Base-by-base conservation (phyloP, 1,139 yeast genomes). In the Geotrichum carabidarum region DNA sequence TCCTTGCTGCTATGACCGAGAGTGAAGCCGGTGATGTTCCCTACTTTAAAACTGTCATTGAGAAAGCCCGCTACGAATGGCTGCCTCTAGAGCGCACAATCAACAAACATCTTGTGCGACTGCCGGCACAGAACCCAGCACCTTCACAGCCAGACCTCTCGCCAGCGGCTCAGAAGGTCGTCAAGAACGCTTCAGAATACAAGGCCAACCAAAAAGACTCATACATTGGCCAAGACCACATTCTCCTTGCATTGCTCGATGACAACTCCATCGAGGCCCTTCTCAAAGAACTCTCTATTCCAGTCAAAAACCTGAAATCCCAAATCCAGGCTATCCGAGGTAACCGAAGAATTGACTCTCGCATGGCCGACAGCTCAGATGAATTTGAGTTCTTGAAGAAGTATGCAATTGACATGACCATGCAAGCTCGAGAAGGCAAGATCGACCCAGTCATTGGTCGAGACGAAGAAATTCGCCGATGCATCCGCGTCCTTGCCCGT, bases 391-490 rank as follows among this genome's bases (percentile, higher is more conserved):
- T 89, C 64, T 77, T 94, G 65, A 75, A 79, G 59, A 93, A 94
- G 70, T 93, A 93, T 70, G 96, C 98, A 59, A 81, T 85, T 62
- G 97, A 93, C 69, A 79, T 93, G 75, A 94, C 99, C 0, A 94
- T 88, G 64, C 83, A 83, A 71, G 99, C 99, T 11, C 79, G 95
- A 61, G 84, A 86, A 66, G 99, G 99, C 67, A 87, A 86, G 69
- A 82, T 93, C 59, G 99, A 93, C 70, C 99, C 99, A 1, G 99
- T 94, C 50, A 94, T 93, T 68, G 99, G 99, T 54, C 84, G 99
- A 74, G 99, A 93, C 71, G 99, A 93, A 70, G 99, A 93, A 73
- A 93, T 94, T 62, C 81, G 99, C 73, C 79, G 98, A 63, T 90
- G 96, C 44, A 91, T 93, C 59, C 80, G 98, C 59, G 96, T 94